phyloP scores from a whole-genome alignment of 2,329 filamentous ascomycete species.

The Fusarium nisikadoi region DNA sequence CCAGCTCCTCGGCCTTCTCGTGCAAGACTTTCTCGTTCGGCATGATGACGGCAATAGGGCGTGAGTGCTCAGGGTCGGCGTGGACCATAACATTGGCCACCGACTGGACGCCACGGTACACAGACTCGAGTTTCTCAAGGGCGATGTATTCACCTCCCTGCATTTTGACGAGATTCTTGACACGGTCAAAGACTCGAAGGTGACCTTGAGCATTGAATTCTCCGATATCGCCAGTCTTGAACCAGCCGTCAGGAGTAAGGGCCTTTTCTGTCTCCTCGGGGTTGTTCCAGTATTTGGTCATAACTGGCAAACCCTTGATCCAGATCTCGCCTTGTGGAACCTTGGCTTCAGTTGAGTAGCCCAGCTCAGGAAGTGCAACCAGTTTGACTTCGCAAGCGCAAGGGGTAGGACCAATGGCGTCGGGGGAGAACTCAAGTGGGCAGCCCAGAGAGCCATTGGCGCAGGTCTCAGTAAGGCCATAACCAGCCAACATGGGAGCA shows the following conservation, averaged over 20 bases:
- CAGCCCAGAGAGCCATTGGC: constrained; percentile 86
- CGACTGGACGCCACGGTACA: constrained; percentile 83
- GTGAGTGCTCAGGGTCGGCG: constrained; percentile 77
- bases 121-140: constrained; percentile 91
- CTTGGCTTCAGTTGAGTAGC: constrained; percentile 78
- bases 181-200: constrained; percentile 88
- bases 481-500: constrained; percentile 93
- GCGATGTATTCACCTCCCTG: constrained; percentile 96
- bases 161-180: constrained; percentile 99
- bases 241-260: constrained; percentile 89
- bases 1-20: constrained; percentile 68
- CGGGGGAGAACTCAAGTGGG: constrained; percentile 84
- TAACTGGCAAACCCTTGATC: constrained; percentile 82
- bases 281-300: constrained; percentile 84
- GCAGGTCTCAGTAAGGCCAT: constrained; percentile 93
- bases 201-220: constrained; percentile 86
- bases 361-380: constrained; percentile 88
- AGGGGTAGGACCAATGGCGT: constrained; percentile 81
- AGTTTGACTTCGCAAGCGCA: constrained; percentile 88
- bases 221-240: constrained; percentile 95
- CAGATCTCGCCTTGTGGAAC: constrained; percentile 93
- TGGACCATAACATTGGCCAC: constrained; percentile 91
- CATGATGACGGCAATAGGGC: constrained; percentile 84
- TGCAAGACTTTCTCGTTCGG: constrained; percentile 72
- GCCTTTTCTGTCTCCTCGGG: constrained; percentile 84